These are phyloP conservation scores for Pythium guiyangense DNA, from an alignment of 352 stramenopile species.

Conservation along the genomic window DNA sequence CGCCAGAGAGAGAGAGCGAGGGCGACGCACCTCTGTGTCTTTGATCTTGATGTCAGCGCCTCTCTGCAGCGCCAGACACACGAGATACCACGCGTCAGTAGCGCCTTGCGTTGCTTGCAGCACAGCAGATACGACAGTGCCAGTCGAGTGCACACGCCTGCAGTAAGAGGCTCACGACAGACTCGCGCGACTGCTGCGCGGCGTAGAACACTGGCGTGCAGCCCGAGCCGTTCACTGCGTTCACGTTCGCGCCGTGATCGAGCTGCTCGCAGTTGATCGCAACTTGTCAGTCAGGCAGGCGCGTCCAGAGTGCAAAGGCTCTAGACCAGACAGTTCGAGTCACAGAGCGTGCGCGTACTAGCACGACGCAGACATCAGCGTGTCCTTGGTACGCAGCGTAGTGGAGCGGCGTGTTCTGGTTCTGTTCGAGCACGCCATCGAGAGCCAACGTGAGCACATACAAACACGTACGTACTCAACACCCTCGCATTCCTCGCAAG, in stretches of 20 bases:
- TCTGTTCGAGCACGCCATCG: slow-evolving; percentile 16
- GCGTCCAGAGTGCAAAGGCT: background rate
- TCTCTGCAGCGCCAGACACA: slow-evolving; percentile 21
- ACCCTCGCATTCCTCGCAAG: background rate
- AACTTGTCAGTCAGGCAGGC: too few species aligned
- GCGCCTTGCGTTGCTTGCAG: too few species aligned
- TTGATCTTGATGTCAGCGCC: slow-evolving; percentile 42
- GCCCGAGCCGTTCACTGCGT: slow-evolving; percentile 40
- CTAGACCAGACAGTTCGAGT: background rate
- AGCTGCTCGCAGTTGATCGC: slow-evolving; percentile 17
- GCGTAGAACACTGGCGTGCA: slow-evolving; percentile 76
- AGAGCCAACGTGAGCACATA: background rate
- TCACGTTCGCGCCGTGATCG: slow-evolving; percentile 48
- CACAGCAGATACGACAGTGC: too few species aligned
- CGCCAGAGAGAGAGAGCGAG: background rate
- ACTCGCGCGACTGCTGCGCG: slow-evolving; percentile 42
- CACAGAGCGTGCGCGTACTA: slow-evolving; percentile 24
- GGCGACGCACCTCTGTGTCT: slow-evolving; percentile 36
- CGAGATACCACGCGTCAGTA: too few species aligned
- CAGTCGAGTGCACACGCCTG: slow-evolving; percentile 18
- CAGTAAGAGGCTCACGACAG: slow-evolving; percentile 43
- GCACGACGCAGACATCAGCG: slow-evolving; percentile 22
- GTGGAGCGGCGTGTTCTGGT: slow-evolving; percentile 57
- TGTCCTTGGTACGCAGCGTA: slow-evolving; percentile 75
- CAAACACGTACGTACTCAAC: background rate